Evolutionary conservation across 139 green algal species (phyloP).

Genomic region (Chloropicon primus): DNA sequence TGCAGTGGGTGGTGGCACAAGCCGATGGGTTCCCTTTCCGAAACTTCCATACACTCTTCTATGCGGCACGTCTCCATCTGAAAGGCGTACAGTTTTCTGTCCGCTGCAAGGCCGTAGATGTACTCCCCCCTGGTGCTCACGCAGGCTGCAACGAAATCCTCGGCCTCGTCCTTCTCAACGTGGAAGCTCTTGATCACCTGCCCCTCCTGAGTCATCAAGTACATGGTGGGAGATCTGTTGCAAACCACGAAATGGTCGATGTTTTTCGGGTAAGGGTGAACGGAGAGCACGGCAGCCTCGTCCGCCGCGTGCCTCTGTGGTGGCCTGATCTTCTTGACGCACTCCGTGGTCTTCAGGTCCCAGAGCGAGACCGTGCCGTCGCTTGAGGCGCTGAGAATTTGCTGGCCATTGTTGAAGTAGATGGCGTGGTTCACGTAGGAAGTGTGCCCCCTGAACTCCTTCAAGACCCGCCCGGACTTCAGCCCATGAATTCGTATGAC

Average conservation of each 20-base stretch:
- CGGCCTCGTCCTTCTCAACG: constrained; percentile 54
- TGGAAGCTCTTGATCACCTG: constrained; percentile 61
- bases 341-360: constrained; percentile 83
- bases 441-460: constrained; percentile 89
- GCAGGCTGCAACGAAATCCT: constrained; percentile 55
- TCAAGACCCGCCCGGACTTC: constrained; percentile 90
- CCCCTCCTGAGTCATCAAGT: constrained; percentile 71
- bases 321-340: constrained; percentile 32
- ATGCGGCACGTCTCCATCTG: background rate
- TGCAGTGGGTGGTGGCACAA: constrained; percentile 80
- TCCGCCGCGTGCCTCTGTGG: constrained; percentile 16
- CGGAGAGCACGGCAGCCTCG: constrained; percentile 53
- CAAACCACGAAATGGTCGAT: constrained; percentile 78
- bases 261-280: constrained; percentile 62
- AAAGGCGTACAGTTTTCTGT: constrained; percentile 31
- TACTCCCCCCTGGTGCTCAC: constrained; percentile 72
- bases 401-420: constrained; percentile 58
- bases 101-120: constrained; percentile 77
- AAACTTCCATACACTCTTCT: constrained; percentile 7
- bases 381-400: constrained; percentile 54
- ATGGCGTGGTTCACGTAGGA: constrained; percentile 80
- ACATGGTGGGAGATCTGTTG: constrained; percentile 52
- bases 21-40: constrained; percentile 76
- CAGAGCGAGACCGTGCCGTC: constrained; percentile 79
- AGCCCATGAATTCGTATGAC: constrained; percentile 76